Evolutionary conservation across 106 monocot species (phyloP).

Genomic region (Dioscorea zingiberensis): DNA sequence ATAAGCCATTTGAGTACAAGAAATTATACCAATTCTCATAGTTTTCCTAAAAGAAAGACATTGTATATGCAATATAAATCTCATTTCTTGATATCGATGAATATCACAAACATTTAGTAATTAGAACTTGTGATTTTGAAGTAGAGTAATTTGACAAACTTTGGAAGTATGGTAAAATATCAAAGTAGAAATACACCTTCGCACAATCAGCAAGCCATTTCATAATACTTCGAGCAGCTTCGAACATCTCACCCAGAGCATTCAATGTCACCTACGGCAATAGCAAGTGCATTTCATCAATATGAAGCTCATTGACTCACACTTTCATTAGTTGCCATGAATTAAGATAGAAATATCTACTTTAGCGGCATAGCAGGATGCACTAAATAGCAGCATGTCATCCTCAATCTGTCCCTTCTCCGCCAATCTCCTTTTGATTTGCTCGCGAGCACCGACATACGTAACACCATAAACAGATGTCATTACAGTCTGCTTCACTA

Average conservation of each 20-base stretch:
- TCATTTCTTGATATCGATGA: no score
- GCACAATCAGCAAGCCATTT: conserved; percentile 87
- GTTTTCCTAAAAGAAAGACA: no score
- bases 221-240: conserved; percentile 86
- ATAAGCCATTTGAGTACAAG: neutral
- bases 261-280: conserved; percentile 58
- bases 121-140: no score
- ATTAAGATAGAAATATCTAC: conserved; percentile 24
- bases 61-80: no score
- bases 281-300: neutral
- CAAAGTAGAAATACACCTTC: conserved; percentile 48
- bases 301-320: no score
- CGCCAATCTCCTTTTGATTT: conserved; percentile 75
- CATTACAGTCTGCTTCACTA: conserved; percentile 97
- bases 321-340: no score
- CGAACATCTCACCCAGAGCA: conserved; percentile 86
- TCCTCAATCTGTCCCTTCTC: conserved; percentile 73
- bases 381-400: conserved; percentile 56
- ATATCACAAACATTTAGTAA: no score
- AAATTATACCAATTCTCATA: neutral
- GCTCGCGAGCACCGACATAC: conserved; percentile 87
- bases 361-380: conserved; percentile 88
- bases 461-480: conserved; percentile 97
- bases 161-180: no score
- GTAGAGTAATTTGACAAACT: no score